Base-by-base conservation (phyloP, 2,329 filamentous ascomycete species). In the Talaromyces amestolkiae region DNA sequence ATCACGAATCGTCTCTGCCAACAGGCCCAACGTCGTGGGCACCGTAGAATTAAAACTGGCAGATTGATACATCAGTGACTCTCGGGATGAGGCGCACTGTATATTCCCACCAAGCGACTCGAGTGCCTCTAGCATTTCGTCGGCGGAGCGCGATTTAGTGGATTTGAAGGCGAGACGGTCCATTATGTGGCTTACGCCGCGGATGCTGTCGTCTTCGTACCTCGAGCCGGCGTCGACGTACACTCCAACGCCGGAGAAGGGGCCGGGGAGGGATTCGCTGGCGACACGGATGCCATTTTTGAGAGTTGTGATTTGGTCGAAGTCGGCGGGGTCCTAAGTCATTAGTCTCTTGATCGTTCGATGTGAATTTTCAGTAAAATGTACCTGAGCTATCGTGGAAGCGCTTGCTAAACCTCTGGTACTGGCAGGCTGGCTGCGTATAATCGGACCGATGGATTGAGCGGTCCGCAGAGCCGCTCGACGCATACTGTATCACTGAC, bases 11-110 rank as follows among this genome's bases (percentile, higher is more conserved):
- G 95, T 98, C 78, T 99, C 95, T 66, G 95, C 94, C 47, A 99
- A 86, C 19, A 99, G 81, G 35, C 85, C 92, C 27, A 96, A 87
- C 13, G 94, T 92, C 9, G 87, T 87, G 7, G 91, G 89, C 9
- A 99, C 93, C 19, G 92, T 90, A 31, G 89, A 90, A 82, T 99
- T 99, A 86, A 99, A 99, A 35, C 93, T 97, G 31, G 95, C 95
- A 1, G 93, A 92, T 79, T 99, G 95, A 82, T 99, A 99, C 95
- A 99, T 99, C 80, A 99, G 87, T 65, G 92, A 92, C 80, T 99
- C 95, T 69, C 95, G 86, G 1, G 93, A 96, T 1, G 93, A 97
- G 11, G 94, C 93, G 80, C 95, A 99, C 80, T 98, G 93, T 66
- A 99, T 94, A 77, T 97, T 97, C 37, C 95, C 95, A 41, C 95